Evolutionary conservation across 805 yeast species (phyloP).

Genomic region (Metschnikowia noctiluminum): DNA sequence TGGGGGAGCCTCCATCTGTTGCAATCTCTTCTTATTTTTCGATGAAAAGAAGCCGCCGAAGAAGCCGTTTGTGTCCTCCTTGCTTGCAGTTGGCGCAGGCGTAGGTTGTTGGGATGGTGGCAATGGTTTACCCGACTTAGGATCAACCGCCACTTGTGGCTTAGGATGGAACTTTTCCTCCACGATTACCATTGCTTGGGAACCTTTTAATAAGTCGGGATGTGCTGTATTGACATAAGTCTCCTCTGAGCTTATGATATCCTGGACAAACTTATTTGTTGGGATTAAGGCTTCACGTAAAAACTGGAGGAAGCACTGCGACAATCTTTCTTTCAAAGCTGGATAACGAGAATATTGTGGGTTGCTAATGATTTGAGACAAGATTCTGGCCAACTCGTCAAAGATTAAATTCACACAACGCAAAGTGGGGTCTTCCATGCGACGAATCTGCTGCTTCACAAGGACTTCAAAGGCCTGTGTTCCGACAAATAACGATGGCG

Average conservation of each 20-base stretch:
- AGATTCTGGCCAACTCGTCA: slow-evolving; percentile 90
- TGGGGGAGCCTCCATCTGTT: slow-evolving; percentile 97
- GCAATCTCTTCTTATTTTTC: slow-evolving; percentile 89
- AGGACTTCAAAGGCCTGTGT: slow-evolving; percentile 96
- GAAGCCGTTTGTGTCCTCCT: slow-evolving; percentile 69
- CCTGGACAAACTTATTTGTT: slow-evolving; percentile 79
- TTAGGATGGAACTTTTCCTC: slow-evolving; percentile 79
- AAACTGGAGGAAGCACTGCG: slow-evolving; percentile 73
- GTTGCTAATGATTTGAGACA: slow-evolving; percentile 77
- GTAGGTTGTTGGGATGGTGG: slow-evolving; percentile 39
- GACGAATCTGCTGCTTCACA: slow-evolving; percentile 68
- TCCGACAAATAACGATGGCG: slow-evolving; percentile 95
- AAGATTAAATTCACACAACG: slow-evolving; percentile 87
- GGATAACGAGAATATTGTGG: slow-evolving; percentile 89
- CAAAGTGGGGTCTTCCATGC: slow-evolving; percentile 91
- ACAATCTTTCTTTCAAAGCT: slow-evolving; percentile 79
- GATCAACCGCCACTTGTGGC: slow-evolving; percentile 76
- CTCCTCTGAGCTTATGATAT: slow-evolving; percentile 82
- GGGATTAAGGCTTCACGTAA: slow-evolving; percentile 78
- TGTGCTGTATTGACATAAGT: slow-evolving; percentile 97
- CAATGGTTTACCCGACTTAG: slow-evolving; percentile 84
- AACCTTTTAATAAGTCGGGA: slow-evolving; percentile 92
- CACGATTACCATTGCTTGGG: slow-evolving; percentile 91
- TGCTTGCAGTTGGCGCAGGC: slow-evolving; percentile 24
- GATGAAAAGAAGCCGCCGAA: slow-evolving; percentile 94